A percentile compares a stretch with the other conserved stretches of the same genome.
phyloP scores from a whole-genome alignment of 2,329 filamentous ascomycete genomes.

The Septoria linicola region DNA sequence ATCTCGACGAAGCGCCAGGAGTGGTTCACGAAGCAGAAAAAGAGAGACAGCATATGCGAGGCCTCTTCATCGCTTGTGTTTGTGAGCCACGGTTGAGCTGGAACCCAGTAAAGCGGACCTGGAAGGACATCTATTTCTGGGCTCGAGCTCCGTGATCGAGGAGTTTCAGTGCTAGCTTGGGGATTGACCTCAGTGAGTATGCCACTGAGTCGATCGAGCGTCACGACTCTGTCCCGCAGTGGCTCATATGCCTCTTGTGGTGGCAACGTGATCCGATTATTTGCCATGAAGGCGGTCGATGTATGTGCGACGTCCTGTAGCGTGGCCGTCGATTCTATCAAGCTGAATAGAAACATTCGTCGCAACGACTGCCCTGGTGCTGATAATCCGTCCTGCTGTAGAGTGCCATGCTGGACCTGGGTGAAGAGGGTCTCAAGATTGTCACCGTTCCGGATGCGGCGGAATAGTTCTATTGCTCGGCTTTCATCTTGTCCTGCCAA shows the following conservation, averaged over 20 bases:
- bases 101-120: constrained; percentile 9
- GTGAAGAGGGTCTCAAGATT: constrained; percentile 5
- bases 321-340: constrained; percentile 8
- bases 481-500: constrained; percentile 9
- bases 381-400: not conserved
- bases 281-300: not conserved
- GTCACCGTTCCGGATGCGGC: constrained; percentile 8
- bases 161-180: not conserved
- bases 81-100: constrained; percentile 3
- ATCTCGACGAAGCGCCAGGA: constrained; percentile 9
- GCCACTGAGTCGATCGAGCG: constrained; percentile 1
- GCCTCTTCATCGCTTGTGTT: constrained; percentile 2
- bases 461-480: constrained; percentile 3
- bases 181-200: constrained; percentile 1
- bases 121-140: not conserved
- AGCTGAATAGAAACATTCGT: constrained; percentile 4
- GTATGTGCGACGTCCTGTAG: constrained; percentile 6
- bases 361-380: not conserved
- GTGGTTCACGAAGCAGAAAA: constrained; percentile 3
- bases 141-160: not conserved
- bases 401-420: constrained; percentile 1
- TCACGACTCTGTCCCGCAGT: constrained; percentile 8
- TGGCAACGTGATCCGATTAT: constrained; percentile 1
- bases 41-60: constrained; percentile 9
- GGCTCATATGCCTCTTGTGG: not conserved